These are phyloP conservation scores for Phyllosticta citribraziliensis DNA, from an alignment of 2,329 filamentous ascomycete genomes.

Conservation along the genomic window DNA sequence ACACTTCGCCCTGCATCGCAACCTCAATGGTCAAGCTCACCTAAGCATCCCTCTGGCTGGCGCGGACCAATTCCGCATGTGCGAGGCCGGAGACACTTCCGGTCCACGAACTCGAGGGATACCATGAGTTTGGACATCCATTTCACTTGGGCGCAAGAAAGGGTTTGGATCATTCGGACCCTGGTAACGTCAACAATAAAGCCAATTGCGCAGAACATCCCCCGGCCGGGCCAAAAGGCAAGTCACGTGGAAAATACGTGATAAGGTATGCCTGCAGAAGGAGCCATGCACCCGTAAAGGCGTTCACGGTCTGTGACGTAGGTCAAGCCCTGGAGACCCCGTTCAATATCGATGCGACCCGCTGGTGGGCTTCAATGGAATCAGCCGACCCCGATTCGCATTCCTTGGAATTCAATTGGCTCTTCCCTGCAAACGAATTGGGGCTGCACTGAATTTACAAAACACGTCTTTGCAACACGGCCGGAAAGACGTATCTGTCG, in stretches of 20 bases:
- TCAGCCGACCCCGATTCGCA: background rate
- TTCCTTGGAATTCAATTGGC: background rate
- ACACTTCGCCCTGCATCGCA: background rate
- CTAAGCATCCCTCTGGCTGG: background rate
- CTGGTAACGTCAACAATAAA: background rate
- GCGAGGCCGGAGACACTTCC: background rate
- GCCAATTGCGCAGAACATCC: background rate
- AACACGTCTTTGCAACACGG: background rate
- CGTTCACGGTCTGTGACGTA: background rate
- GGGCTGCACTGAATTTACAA: background rate
- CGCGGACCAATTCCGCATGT: background rate
- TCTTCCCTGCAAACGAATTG: background rate
- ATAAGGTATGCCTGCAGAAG: background rate
- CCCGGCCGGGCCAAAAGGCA: background rate
- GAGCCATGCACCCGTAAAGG: background rate
- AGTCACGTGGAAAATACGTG: background rate
- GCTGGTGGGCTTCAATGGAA: background rate
- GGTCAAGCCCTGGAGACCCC: no score
- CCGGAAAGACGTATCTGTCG: background rate
- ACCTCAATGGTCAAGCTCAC: background rate
- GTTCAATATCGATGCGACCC: background rate
- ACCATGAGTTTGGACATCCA: background rate
- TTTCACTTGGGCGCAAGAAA: background rate
- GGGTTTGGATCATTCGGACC: background rate
- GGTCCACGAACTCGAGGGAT: background rate